phyloP scores from a whole-genome alignment of 257 asterid species.

The Salvia hispanica region DNA sequence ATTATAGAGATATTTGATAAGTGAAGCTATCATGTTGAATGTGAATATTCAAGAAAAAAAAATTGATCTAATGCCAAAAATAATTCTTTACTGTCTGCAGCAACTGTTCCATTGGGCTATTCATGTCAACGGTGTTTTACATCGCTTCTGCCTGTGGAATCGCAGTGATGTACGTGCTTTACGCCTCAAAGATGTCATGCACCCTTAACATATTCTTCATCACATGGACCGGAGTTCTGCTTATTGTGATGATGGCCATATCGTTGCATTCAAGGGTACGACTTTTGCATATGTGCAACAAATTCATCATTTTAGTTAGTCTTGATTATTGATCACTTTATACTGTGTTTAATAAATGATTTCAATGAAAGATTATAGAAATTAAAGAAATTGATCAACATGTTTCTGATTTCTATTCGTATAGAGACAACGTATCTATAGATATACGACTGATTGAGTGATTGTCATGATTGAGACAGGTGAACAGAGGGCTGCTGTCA shows the following conservation, averaged over 20 bases:
- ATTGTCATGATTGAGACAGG: slow-evolving; percentile 56
- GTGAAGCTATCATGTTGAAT: too few relatives aligned
- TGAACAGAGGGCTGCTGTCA: slow-evolving; percentile 84
- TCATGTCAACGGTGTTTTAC: slow-evolving; percentile 83
- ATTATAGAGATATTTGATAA: too few relatives aligned
- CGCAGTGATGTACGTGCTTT: slow-evolving; percentile 69
- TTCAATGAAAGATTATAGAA: too few relatives aligned
- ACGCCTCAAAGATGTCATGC: slow-evolving; percentile 70
- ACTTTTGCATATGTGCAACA: background rate
- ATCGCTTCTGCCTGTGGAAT: slow-evolving; percentile 71
- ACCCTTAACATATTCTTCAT: slow-evolving; percentile 88
- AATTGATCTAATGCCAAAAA: background rate
- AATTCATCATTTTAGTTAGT: background rate
- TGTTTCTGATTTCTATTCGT: background rate
- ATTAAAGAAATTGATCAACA: too few relatives aligned
- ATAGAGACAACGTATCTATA: background rate
- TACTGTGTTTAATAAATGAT: too few relatives aligned
- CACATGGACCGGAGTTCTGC: slow-evolving; percentile 84
- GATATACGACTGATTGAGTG: slow-evolving; percentile 17
- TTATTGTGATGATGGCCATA: slow-evolving; percentile 82
- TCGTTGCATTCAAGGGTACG: slow-evolving; percentile 86
- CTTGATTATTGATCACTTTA: too few relatives aligned
- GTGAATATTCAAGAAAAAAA: too few relatives aligned
- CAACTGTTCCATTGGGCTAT: slow-evolving; percentile 78
- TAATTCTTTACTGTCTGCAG: background rate